Conservation (phyloP, 352 stramenopile species). For the Phytophthora brassicae region DNA sequence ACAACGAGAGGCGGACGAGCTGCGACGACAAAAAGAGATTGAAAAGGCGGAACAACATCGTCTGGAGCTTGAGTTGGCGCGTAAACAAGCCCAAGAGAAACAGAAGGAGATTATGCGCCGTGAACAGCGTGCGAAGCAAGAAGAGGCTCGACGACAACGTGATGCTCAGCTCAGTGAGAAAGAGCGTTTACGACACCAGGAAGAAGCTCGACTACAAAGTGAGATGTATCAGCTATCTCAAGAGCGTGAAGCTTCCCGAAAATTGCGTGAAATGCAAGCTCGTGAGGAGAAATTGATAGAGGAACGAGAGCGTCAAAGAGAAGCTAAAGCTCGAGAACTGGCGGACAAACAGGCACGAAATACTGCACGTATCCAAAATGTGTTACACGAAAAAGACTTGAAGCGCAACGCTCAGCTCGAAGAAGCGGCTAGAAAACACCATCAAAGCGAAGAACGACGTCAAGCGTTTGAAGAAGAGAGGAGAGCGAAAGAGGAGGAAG, state of each 20-base stretch:
- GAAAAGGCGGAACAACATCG: slow-evolving; percentile 56
- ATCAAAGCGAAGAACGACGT: slow-evolving; percentile 60
- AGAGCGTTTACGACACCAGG: slow-evolving; percentile 52
- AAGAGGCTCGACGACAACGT: slow-evolving; percentile 48
- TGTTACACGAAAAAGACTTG: slow-evolving; percentile 62
- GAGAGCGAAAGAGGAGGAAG: slow-evolving; percentile 46
- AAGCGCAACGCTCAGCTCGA: slow-evolving; percentile 48
- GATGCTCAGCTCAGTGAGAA: slow-evolving; percentile 53
- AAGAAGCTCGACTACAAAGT: slow-evolving; percentile 53
- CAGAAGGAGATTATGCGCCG: slow-evolving; percentile 48
- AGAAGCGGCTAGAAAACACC: slow-evolving; percentile 60
- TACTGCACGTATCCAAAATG: slow-evolving; percentile 60
- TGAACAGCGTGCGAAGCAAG: slow-evolving; percentile 50
- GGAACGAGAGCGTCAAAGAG: slow-evolving; percentile 50
- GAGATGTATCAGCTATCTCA: slow-evolving; percentile 51
- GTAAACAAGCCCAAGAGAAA: slow-evolving; percentile 41
- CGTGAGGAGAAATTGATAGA: slow-evolving; percentile 50
- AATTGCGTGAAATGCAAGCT: slow-evolving; percentile 46
- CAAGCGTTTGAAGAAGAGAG: slow-evolving; percentile 49
- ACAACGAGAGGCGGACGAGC: slow-evolving; percentile 60
- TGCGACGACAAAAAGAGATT: slow-evolving; percentile 45
- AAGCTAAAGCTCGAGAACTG: slow-evolving; percentile 43
- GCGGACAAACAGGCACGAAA: slow-evolving; percentile 67
- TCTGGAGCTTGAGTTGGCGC: slow-evolving; percentile 46
- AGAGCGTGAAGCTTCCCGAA: slow-evolving; percentile 44